A percentile compares a stretch with the other conserved stretches of the same genome.
Evolutionary conservation across 352 stramenopile species (phyloP).

Genomic region (Globisporangium splendens): DNA sequence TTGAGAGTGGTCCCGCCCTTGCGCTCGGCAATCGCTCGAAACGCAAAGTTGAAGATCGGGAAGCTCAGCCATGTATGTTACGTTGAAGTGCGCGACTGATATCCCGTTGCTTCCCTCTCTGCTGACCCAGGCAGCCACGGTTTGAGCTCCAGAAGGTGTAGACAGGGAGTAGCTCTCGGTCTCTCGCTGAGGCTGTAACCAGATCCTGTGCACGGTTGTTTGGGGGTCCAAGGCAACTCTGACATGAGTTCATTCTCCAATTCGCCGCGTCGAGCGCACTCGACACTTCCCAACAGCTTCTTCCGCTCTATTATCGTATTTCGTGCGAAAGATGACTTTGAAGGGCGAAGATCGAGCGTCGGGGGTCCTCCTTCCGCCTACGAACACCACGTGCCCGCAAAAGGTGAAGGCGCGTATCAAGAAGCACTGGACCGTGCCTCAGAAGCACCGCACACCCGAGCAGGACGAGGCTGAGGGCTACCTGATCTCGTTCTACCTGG

Average conservation of each 20-base stretch:
- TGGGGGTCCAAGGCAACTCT: not conserved
- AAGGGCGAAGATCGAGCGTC: not conserved
- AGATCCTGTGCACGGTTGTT: not conserved
- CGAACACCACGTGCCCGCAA: constrained; percentile 28
- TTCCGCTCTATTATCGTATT: not conserved
- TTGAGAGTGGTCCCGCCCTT: no score
- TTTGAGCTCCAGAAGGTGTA: not conserved
- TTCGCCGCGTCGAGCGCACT: constrained; percentile 7
- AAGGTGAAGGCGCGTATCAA: constrained; percentile 23
- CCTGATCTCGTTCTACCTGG: constrained; percentile 46
- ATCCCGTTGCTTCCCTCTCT: not conserved
- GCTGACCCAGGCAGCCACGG: not conserved
- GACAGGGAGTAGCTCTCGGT: not conserved
- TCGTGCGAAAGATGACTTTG: not conserved
- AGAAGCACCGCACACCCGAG: constrained; percentile 32
- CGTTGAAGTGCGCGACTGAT: constrained; percentile 1
- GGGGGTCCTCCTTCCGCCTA: constrained; percentile 1
- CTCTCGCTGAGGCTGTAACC: not conserved
- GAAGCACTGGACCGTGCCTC: constrained; percentile 48
- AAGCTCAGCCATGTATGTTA: not conserved
- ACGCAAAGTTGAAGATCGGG: constrained; percentile 10
- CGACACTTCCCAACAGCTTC: not conserved
- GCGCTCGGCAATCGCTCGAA: constrained; percentile 2
- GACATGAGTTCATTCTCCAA: constrained; percentile 17
- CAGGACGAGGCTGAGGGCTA: constrained; percentile 54